These are phyloP conservation scores for Lolium rigidum DNA, from an alignment of 176 grass and related monocot species.

Conservation along the genomic window DNA sequence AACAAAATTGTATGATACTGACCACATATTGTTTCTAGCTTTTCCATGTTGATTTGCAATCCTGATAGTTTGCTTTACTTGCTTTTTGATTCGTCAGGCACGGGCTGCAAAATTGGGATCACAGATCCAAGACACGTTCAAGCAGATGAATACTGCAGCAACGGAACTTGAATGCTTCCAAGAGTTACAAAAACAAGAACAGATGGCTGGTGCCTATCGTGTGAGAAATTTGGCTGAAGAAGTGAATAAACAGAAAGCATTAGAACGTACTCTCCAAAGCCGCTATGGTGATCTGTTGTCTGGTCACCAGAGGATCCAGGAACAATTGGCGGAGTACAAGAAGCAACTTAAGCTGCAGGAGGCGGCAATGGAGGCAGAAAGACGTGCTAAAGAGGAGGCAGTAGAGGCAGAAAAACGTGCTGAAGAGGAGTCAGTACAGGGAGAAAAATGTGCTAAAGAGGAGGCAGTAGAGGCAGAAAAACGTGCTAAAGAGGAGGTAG, in stretches of 20 bases:
- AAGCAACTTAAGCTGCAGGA: conserved; percentile 43
- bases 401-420: neutral
- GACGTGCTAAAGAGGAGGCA: conserved; percentile 20
- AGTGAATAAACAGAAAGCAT: conserved; percentile 80
- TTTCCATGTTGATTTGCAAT: conserved; percentile 15
- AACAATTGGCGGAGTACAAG: conserved; percentile 67
- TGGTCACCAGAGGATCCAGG: conserved; percentile 54
- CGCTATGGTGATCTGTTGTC: conserved; percentile 69
- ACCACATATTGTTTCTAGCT: neutral
- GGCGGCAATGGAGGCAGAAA: conserved; percentile 40
- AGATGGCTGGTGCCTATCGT: conserved; percentile 66
- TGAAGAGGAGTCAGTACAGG: conserved; percentile 22
- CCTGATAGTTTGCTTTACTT: conserved; percentile 23
- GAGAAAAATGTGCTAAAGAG: conserved; percentile 3
- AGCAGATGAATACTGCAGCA: conserved; percentile 82
- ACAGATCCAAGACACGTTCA: conserved; percentile 78
- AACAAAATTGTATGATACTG: conserved; percentile 24
- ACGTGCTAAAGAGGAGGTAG: too few relatives aligned
- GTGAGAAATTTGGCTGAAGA: conserved; percentile 66
- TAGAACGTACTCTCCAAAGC: conserved; percentile 70
- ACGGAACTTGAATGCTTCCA: conserved; percentile 92
- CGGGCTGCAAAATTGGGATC: conserved; percentile 71
- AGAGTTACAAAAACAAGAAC: conserved; percentile 90
- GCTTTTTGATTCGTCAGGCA: conserved; percentile 51
- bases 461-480: conserved; percentile 2